Evolutionary conservation across 2,329 filamentous ascomycete species (phyloP), one percentile per base, ranked within the genome.

Genomic region (Coniella vitis): DNA sequence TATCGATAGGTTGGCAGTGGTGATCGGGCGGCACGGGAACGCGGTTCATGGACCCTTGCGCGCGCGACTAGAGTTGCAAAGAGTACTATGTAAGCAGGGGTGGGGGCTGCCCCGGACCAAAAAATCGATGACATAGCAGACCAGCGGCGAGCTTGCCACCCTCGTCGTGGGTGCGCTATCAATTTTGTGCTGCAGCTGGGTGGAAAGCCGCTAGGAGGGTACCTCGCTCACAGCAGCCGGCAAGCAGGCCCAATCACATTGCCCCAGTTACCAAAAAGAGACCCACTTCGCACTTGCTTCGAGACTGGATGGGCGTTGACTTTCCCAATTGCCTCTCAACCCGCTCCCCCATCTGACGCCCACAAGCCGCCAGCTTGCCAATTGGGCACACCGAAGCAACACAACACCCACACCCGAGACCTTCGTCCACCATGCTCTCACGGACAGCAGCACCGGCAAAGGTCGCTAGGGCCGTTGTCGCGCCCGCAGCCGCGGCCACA

Each of bases 371-470:
- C 25, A 29, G 25, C 25, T 29, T 47, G 60, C 57, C 62, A 58
- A 63, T 62, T 62, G 60, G 25, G 60, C 61, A 60, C 56, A 54
- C 49, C 52, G 48, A 53, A 48, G 55, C 58, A 58, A 58, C 61
- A 60, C 67, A n/a, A 61, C 64, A 63, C 60, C 67, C 63, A 66
- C 66, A 59, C 55, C 63, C 54, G 59, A 48, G 50, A 46, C 52
- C 54, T 51, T 48, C 47, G 25, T 29, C 25, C 59, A 63, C 57
- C 47, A 72, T 72, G 69, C 62, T 72, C 62, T 71, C 69, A 44
- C 66, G 69, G 63, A 69, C 68, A 31, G 61, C 69, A 51, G 63
- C 63, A 55, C 64, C 68, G 55, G 63, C 65, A 56, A 64, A 63
- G 59, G 66, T 63, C 50, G 63, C 68, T 55, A 66, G 67, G 56